Evolutionary conservation across 2,329 filamentous ascomycete genomes (phyloP), one percentile per base, ranked within the genome.

Genomic region (Talaromyces sp.): DNA sequence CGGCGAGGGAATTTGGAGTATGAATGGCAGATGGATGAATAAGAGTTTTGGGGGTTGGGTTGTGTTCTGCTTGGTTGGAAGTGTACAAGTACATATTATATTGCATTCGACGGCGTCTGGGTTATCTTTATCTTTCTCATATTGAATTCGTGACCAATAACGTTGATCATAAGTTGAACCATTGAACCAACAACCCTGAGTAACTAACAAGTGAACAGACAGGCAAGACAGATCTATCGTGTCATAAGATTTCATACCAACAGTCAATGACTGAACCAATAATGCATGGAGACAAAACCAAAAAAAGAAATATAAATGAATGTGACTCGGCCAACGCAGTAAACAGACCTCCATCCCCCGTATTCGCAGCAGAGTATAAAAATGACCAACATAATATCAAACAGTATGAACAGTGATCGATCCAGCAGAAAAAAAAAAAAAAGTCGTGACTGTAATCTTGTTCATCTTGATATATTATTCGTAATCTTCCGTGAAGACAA

Each of bases 21-120:
- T 75, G 86, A 89, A 32, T 99, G 93, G 94, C 91, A 97, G 80
- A 94, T 95, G 88, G 94, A 97, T 77, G 90, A 92, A 75, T 94
- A 48, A n/a, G n/a, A n/a, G n/a, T n/a, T n/a, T n/a, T n/a, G n/a
- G n/a, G n/a, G n/a, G n/a, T n/a, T n/a, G n/a, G n/a, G n/a, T n/a
- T n/a, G n/a, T n/a, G n/a, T n/a, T n/a, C n/a, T n/a, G n/a, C n/a
- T n/a, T n/a, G n/a, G n/a, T n/a, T n/a, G n/a, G n/a, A n/a, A 21
- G 17, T 29, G 48, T 52, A 46, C n/a, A 43, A 11, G 31, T 54
- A 32, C 46, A 19, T 38, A 26, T 26, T 26, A 26, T 26, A 38
- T 46, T 46, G 43, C 43, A 46, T 46, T 24, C 21, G 19, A 24
- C n/a, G 43, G 43, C 43, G 43, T 46, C 43, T 46, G 43, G 19